These are phyloP conservation scores for Chromera velia DNA, from an alignment of 73 alveolate genomes.

Conservation along the genomic window DNA sequence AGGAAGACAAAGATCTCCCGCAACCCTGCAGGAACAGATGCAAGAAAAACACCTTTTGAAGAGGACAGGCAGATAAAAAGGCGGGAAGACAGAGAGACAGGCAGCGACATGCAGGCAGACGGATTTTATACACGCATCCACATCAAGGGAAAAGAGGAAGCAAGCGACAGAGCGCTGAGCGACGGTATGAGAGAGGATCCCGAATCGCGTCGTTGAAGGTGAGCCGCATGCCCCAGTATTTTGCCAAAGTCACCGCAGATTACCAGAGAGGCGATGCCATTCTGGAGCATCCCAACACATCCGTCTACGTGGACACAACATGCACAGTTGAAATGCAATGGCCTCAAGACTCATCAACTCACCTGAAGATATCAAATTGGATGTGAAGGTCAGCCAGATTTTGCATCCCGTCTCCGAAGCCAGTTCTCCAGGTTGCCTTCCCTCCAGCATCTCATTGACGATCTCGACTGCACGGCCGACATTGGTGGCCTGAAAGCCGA, in stretches of 20 bases:
- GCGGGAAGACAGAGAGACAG: too few relatives aligned
- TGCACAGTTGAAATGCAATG: too few relatives aligned
- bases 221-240: background rate
- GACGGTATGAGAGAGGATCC: background rate
- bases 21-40: constrained; percentile 19
- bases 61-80: too few relatives aligned
- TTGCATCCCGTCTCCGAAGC: constrained; percentile 56
- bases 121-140: too few relatives aligned
- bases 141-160: too few relatives aligned
- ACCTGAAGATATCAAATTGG: constrained; percentile 92
- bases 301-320: too few relatives aligned
- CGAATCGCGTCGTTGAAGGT: background rate
- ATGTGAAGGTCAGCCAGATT: constrained; percentile 91
- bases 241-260: background rate
- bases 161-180: constrained; percentile 3
- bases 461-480: constrained; percentile 52
- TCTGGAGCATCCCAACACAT: too few relatives aligned
- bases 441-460: constrained; percentile 29
- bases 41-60: background rate
- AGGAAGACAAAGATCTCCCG: constrained; percentile 88
- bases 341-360: too few relatives aligned
- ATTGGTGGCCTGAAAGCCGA: constrained; percentile 81
- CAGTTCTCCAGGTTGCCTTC: background rate
- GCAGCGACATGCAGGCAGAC: too few relatives aligned
- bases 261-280: too few relatives aligned